A percentile compares a stretch with the other conserved stretches of the same genome.
Conservation (phyloP, 2,329 filamentous ascomycete genomes). For the Colletotrichum viniferum region DNA sequence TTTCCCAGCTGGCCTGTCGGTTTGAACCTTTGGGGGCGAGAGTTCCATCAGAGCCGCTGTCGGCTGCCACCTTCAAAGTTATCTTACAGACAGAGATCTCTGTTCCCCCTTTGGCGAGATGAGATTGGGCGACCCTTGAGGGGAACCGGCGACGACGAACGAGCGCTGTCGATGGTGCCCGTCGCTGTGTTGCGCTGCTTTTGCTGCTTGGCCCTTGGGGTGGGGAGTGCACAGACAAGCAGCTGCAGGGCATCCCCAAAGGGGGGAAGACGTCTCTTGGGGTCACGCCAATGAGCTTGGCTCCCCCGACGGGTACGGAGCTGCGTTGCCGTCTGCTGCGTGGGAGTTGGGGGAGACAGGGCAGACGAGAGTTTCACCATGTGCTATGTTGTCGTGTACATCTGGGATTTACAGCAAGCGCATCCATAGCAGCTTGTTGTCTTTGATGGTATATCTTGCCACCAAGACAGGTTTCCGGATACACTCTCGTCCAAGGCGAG, state of each 20-base stretch:
- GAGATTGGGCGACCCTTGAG: slow-evolving; percentile 1
- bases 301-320: slow-evolving; percentile 11
- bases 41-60: not conserved
- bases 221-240: slow-evolving; percentile 9
- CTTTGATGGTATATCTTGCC: not conserved
- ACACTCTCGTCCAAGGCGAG: not conserved
- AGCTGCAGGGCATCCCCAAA: slow-evolving; percentile 11
- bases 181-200: not conserved
- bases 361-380: slow-evolving; percentile 15
- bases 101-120: not conserved
- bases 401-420: not conserved
- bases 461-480: not conserved
- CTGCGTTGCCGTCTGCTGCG: not conserved
- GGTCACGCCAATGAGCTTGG: slow-evolving; percentile 16
- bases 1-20: not conserved
- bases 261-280: not conserved
- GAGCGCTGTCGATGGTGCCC: not conserved
- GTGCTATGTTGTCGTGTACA: not conserved
- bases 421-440: not conserved
- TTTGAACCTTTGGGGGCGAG: not conserved
- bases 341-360: slow-evolving; percentile 1
- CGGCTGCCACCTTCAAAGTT: not conserved
- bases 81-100: not conserved
- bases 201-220: not conserved
- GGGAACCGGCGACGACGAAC: not conserved